Evolutionary conservation across 2,329 filamentous ascomycete genomes (phyloP), one percentile per base, ranked within the genome.

Genomic region (Chrysosphaeria jannelii): DNA sequence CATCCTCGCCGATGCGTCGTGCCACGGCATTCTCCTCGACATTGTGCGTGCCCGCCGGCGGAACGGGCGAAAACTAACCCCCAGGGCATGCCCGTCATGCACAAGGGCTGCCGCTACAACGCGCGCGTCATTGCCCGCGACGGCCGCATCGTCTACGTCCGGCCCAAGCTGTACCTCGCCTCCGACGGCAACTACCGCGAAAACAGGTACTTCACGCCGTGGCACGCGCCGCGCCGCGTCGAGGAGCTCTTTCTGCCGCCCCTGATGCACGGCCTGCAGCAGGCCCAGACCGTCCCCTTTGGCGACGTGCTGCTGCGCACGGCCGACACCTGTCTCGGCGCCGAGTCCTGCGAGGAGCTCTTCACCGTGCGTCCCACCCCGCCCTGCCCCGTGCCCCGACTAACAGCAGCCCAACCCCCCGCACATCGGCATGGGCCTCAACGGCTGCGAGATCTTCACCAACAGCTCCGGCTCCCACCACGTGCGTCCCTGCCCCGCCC

Each of bases 371-470:
- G 27, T 14, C 5, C 9, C 8, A 4, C 12, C 6, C 14, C 12
- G 10, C 9, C 5, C 8, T 18, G 11, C 8, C 8, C 14, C n/a
- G 10, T 13, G 8, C 3, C 10, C 14, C 26, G 15, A 22, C 25
- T 19, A 10, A 8, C 23, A 6, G 25, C 15, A 28, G 28, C 34
- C 30, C n/a, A 35, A 33, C 24, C 27, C 26, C 7, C 58, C 61
- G 4, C 56, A 62, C 30, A 54, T 53, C 15, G 43, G 48, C 7
- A 62, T 64, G 46, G 55, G 57, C n/a, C 46, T 76, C 2, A 53
- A 64, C 33, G 72, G 74, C 4, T 59, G 62, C 5, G 72, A 75
- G 35, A 63, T 76, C 25, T 55, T 72, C 30, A 60, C 61, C 6
- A 81, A 81, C 39, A 61, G 53, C 3, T 63, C 53, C 25, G 70